A percentile compares a stretch with the other conserved stretches of the same genome.
phyloP scores from a whole-genome alignment of 225 moss, liverwort and hornwort species.

The Physcomitrellopsis africana region DNA sequence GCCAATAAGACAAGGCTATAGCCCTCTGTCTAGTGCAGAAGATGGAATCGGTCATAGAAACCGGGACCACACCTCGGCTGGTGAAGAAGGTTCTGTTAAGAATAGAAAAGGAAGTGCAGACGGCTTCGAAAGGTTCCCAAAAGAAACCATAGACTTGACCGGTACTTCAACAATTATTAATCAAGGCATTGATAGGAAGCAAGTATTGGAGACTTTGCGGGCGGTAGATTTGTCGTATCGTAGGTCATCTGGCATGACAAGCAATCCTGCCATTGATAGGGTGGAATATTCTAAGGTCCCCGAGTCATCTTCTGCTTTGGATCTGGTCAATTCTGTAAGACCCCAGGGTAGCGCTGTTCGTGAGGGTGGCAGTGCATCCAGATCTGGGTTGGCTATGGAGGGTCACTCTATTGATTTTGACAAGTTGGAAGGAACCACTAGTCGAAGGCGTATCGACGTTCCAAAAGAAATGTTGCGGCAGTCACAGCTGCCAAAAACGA shows the following conservation, averaged over 20 bases:
- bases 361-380: slow-evolving; percentile 25
- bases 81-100: slow-evolving; percentile 43
- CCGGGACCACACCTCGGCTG: slow-evolving; percentile 29
- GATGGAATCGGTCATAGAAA: slow-evolving; percentile 34
- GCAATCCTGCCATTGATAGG: slow-evolving; percentile 37
- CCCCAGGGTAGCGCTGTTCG: slow-evolving; percentile 34
- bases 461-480: slow-evolving; percentile 41
- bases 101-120: background rate
- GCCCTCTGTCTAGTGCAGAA: slow-evolving; percentile 18
- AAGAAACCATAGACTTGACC: slow-evolving; percentile 19
- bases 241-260: slow-evolving; percentile 39
- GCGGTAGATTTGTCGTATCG: slow-evolving; percentile 54
- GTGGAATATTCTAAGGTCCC: slow-evolving; percentile 36
- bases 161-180: slow-evolving; percentile 19
- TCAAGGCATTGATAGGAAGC: slow-evolving; percentile 51
- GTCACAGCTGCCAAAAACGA: slow-evolving; percentile 44
- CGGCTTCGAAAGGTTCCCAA: background rate
- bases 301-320: slow-evolving; percentile 48
- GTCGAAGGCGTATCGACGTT: slow-evolving; percentile 34
- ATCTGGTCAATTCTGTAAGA: slow-evolving; percentile 50
- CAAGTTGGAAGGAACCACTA: slow-evolving; percentile 44
- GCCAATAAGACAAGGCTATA: slow-evolving; percentile 27
- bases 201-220: slow-evolving; percentile 58
- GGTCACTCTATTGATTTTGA: slow-evolving; percentile 38
- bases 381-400: slow-evolving; percentile 33